These are phyloP conservation scores for Jackrogersella minutella DNA, from an alignment of 495 filamentous ascomycete genomes.

Conservation along the genomic window DNA sequence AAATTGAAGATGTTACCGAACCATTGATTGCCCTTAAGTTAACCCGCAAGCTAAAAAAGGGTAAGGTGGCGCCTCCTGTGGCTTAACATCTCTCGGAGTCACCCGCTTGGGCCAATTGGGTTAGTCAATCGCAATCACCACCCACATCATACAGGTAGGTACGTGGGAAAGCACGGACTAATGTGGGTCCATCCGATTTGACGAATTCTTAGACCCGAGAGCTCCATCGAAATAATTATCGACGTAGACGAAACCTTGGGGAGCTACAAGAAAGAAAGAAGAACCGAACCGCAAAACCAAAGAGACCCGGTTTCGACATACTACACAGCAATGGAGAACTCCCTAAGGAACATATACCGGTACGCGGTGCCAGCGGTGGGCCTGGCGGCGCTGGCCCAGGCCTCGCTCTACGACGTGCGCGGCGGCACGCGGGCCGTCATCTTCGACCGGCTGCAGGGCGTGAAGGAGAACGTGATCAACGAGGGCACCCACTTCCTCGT, in stretches of 20 bases:
- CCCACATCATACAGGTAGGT: background rate
- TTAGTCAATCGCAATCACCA: background rate
- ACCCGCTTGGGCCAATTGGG: background rate
- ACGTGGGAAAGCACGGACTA: background rate
- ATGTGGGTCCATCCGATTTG: conserved; percentile 3
- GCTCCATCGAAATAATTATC: conserved; percentile 17
- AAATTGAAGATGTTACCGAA: conserved; percentile 40
- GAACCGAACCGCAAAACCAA: background rate
- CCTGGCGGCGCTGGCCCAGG: conserved; percentile 67
- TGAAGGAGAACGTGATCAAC: conserved; percentile 89
- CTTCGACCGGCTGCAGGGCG: conserved; percentile 93
- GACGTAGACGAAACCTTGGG: background rate
- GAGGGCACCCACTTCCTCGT: conserved; percentile 98
- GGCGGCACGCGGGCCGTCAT: conserved; percentile 95
- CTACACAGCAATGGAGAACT: conserved; percentile 27
- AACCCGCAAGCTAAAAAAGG: too few species aligned
- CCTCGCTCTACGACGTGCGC: conserved; percentile 95
- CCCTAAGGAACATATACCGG: conserved; percentile 61
- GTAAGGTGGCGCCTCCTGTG: conserved; percentile 20
- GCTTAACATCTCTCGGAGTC: conserved; percentile 13
- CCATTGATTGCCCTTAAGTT: too few species aligned
- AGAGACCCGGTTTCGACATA: background rate
- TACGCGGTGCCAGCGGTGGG: conserved; percentile 75
- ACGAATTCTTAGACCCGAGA: conserved; percentile 23
- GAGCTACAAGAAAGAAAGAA: background rate